Base-by-base conservation (phyloP, 106 monocot species). In the Allium fistulosum region DNA sequence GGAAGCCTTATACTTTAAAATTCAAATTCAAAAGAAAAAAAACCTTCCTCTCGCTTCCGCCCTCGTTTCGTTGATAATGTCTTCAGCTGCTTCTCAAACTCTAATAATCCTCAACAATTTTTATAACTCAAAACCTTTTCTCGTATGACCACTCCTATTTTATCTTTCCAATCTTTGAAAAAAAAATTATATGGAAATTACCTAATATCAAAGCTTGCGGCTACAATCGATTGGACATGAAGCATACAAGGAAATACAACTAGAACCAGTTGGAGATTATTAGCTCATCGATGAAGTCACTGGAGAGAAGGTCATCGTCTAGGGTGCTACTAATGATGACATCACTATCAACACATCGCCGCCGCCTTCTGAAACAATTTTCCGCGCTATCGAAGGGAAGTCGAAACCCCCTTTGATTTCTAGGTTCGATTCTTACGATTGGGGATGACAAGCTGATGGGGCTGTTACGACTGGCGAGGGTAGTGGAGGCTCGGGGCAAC, bases 181-280 rank as follows among this genome's bases (percentile, higher is more conserved):
- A 28, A 28, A 37, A 22, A 22, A 22, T 22, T 22, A 37, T 2
- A 5, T 1, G 37, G 5, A 37, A 1, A 37, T 37, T 1, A 37
- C 37, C 5, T 1, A 1, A 37, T 37, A 1, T 37, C 2, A 0
- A 1, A 5, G 2, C 37, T 37, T 37, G 2, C 37, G 37, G 37
- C 37, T 37, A 9, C 46, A 13, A 15, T 46, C 13, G 0, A 46
- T 65, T 4, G 15, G n/a, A 16, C 12, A 8, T 3, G 2, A 17
- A 66, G 49, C 66, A 10, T 90, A 77, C 79, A 72, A 71, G 68
- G 66, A 67, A 69, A 59, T 81, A 5, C 81, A 84, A 1, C 71
- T 91, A 88, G 87, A 87, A 28, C 85, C 80, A 3, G 37, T 90
- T 10, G 94, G 91, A 46, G 87, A 90, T 7, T 95, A 91, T 72